Evolutionary conservation across 352 stramenopile species (phyloP).

Genomic region (Phytopythium ostracodes): DNA sequence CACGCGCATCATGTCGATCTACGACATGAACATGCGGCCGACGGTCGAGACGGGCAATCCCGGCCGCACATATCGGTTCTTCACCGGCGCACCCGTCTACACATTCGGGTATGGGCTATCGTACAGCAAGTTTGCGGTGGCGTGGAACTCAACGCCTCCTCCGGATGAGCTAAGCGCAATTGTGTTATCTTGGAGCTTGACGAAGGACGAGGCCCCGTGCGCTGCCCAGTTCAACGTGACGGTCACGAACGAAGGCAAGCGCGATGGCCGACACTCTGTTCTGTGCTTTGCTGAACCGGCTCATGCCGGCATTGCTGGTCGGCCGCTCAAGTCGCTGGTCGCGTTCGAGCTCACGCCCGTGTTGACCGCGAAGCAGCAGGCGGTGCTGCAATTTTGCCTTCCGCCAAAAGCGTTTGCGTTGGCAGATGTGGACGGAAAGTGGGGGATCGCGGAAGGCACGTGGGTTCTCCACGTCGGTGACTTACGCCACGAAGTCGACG

Average conservation of each 20-base stretch:
- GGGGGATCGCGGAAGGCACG: constrained; percentile 26
- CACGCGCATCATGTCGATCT: constrained; percentile 46
- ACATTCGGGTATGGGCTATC: constrained; percentile 76
- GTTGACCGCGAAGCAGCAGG: constrained; percentile 20
- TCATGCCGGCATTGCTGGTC: constrained; percentile 18
- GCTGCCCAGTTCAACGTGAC: constrained; percentile 23
- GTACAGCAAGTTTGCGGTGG: constrained; percentile 67
- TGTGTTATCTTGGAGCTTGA: constrained; percentile 13
- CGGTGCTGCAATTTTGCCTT: constrained; percentile 30
- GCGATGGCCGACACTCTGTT: constrained; percentile 38
- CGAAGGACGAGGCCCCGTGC: constrained; percentile 7
- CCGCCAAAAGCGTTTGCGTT: constrained; percentile 32
- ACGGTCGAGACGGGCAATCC: constrained; percentile 45
- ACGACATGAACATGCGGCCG: constrained; percentile 87
- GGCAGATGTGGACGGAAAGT: constrained; percentile 30
- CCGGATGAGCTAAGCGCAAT: constrained; percentile 9
- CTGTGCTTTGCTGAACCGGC: constrained; percentile 35
- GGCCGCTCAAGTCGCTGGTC: constrained; percentile 45
- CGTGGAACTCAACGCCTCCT: constrained; percentile 21
- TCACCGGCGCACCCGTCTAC: constrained; percentile 55
- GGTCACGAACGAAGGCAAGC: constrained; percentile 39
- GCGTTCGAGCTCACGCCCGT: constrained; percentile 51
- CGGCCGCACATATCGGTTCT: constrained; percentile 86
- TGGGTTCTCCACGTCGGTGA: constrained; percentile 37
- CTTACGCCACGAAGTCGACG: constrained; percentile 23